These are phyloP conservation scores for Aspergillus heteromorphus DNA, from an alignment of 495 filamentous ascomycete genomes.

Conservation along the genomic window DNA sequence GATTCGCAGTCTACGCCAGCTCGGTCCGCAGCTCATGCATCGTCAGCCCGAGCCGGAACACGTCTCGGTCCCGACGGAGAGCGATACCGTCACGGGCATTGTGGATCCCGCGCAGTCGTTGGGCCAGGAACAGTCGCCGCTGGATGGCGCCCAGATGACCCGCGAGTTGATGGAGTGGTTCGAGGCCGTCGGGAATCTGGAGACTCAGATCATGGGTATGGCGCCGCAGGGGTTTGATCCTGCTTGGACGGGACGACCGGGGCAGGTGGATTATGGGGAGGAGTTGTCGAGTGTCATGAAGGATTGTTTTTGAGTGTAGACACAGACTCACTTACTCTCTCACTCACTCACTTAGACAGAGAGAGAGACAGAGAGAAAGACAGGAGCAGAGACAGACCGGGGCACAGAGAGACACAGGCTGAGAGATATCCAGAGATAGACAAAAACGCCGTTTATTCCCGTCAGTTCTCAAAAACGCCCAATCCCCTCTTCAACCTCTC, in stretches of 20 bases:
- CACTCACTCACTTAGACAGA: too few species aligned
- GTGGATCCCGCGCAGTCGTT: neutral
- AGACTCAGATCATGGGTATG: slow-evolving; percentile 35
- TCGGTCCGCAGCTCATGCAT: slow-evolving; percentile 42
- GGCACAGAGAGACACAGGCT: too few species aligned
- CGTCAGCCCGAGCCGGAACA: slow-evolving; percentile 5
- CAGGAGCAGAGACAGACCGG: too few species aligned
- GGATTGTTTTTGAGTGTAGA: slow-evolving; percentile 34
- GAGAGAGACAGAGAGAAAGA: too few species aligned
- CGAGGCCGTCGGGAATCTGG: slow-evolving; percentile 34
- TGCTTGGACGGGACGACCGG: slow-evolving; percentile 5
- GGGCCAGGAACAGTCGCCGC: slow-evolving; percentile 21
- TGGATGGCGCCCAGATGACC: slow-evolving; percentile 35
- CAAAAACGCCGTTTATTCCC: too few species aligned
- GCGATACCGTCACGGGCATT: neutral
- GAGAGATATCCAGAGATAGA: too few species aligned
- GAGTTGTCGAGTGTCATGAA: slow-evolving; percentile 38
- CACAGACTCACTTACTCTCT: too few species aligned
- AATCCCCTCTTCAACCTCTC: slow-evolving; percentile 8
- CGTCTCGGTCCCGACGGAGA: neutral
- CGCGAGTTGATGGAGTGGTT: slow-evolving; percentile 40
- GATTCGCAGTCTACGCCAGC: slow-evolving; percentile 46
- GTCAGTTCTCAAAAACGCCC: neutral
- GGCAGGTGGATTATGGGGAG: slow-evolving; percentile 26
- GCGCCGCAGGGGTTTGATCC: slow-evolving; percentile 18